Base-by-base conservation (phyloP, 768 basidiomycete genomes). In the Aureoboletus auriporus region DNA sequence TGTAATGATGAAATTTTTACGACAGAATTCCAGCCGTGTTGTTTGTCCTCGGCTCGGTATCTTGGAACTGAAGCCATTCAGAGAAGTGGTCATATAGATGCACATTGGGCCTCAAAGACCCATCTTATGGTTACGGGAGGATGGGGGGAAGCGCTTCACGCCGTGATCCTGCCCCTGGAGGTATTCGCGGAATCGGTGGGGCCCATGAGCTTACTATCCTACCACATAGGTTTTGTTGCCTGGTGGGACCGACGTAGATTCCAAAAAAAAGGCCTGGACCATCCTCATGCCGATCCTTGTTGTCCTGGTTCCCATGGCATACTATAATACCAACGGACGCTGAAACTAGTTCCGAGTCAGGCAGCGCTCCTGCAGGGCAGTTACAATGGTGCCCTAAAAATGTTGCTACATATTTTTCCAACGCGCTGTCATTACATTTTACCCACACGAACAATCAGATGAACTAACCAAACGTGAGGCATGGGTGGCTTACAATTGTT, bases 1-100 rank as follows among this genome's bases (percentile, higher is more conserved):
- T n/a, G n/a, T n/a, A n/a, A n/a, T n/a, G n/a, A n/a, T n/a, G n/a
- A n/a, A n/a, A n/a, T n/a, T 76, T 81, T 2, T 58, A 82, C 26
- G 76, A 83, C 81, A 85, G 60, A 87, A 90, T 51, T 79, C 83
- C 13, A 58, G n/a, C n/a, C n/a, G n/a, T 88, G 26, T 70, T 70
- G 5, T 87, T 87, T 3, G 85, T 90, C 27, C 71, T 91, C 10
- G 91, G 91, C 0, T 91, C 91, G 78, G 78, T 30, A 53, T 90
- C 40, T 68, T 62, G 9, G 86, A 77, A n/a, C 64, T 93, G 47
- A 83, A 80, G 59, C 54, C 65, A 0, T 91, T 93, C 66, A 77
- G 79, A 64, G 74, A 84, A 61, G 75, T 79, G 1, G 76, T 93
- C 20, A 57, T 84, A 13, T 76, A 72, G 52, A 58, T 69, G 23